Base-by-base conservation (phyloP, 164 flowering plant genomes). In the Umbellularia californica region DNA sequence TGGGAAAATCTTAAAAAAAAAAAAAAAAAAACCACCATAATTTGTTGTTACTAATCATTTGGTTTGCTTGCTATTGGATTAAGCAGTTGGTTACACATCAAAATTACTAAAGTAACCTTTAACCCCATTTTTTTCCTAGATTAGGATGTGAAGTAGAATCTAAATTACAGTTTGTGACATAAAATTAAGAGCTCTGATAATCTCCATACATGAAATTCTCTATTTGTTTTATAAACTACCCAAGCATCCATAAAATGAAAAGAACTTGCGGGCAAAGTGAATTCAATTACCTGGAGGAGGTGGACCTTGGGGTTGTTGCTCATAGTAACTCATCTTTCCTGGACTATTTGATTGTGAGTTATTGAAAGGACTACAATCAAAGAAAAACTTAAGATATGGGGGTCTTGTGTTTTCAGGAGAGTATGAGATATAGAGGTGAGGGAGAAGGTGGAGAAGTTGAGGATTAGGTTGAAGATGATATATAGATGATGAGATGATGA, bases 221-320 rank as follows among this genome's bases (percentile, higher is more conserved):
- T 11, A 41, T 41, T 41, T 41, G 47, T 41, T 41, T 9, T 41
- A 41, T 41, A 41, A 41, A 41, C 47, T 6, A 41, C 47, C 47
- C 10, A 41, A 41, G 47, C 47, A 41, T 6, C 47, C 1, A n/a
- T 64, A 20, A 12, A 64, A 5, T 20, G 23, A 24, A 11, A 64
- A 64, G 14, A 64, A 64, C 23, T 11, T 20, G n/a, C 23, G 0
- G 5, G 3, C 5, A 20, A 17, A 55, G 27, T 10, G 41, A 66
- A 66, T 66, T 28, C 41, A 66, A 66, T 66, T 25, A 66, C 69
- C 33, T 30, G 41, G 22, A 30, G 69, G 67, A 64, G 67, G 67
- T 41, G 47, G 47, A 64, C 15, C 60, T 55, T 55, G 60, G 60
- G 47, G 47, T 9, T 55, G 60, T 55, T 55, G 60, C 60, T 14